Base-by-base conservation (phyloP, 208 protist genomes). In the Leishmania martiniquensis region DNA sequence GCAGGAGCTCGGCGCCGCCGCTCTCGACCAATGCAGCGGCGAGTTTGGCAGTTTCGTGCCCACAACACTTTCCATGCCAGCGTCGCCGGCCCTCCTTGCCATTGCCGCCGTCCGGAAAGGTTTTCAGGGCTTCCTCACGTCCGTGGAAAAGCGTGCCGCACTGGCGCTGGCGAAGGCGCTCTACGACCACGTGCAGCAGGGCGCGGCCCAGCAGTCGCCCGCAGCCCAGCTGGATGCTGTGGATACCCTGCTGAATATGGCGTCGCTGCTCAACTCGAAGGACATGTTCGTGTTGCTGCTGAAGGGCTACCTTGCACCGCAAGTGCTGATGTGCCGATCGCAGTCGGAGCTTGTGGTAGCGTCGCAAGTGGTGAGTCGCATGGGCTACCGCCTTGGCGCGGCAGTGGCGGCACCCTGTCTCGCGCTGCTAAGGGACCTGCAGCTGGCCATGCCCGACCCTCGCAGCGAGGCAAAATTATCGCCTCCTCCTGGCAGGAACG, bases 191-290 rank as follows among this genome's bases (percentile, higher is more conserved):
- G 62, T 89, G 1, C 77, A 75, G 65, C 51, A 83, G 49, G 78
- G 76, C 39, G 47, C 37, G 9, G 37, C 63, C 34, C 72, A 42
- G 45, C 72, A 77, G 66, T 54, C 79, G 37, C 80, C 72, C 13
- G 67, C 76, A 6, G 72, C 71, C 13, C 45, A 75, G 12, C 47
- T 85, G 34, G 82, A 93, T 25, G 70, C 86, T 10, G 52, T 96
- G 54, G 86, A 95, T 72, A 92, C 86, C 9, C 83, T 96, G 29
- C 77, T 96, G n/a, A 89, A 91, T 39, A 86, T 96, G 57, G 85
- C 83, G 49, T 88, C 91, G 1, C 78, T 96, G 32, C 87, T 95
- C 2, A 85, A 84, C 63, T 86, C 83, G 10, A 83, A 83, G 51
- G 91, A 95, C 75, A 71, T 87, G 60, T 93, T 96, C 76, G 83